These are phyloP conservation scores for Starmerella bombi DNA, from an alignment of 805 yeast species.

Conservation along the genomic window DNA sequence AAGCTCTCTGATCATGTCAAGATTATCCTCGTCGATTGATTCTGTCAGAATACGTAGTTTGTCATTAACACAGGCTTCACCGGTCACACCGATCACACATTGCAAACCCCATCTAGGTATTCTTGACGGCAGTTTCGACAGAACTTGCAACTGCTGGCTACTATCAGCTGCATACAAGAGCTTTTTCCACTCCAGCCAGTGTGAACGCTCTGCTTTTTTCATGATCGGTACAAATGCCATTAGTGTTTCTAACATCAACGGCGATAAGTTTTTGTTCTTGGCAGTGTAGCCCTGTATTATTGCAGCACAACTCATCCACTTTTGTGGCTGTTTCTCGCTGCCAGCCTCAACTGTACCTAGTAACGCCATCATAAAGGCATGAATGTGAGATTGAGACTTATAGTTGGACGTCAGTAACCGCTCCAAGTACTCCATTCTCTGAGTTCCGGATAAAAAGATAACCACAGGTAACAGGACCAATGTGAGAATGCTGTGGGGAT, in stretches of 20 bases:
- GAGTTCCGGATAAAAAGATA: neutral
- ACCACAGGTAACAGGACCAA: constrained; percentile 8
- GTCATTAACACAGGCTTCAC: neutral
- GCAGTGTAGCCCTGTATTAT: neutral
- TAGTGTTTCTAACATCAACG: neutral
- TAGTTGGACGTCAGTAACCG: neutral
- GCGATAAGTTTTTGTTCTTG: neutral
- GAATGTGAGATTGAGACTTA: neutral
- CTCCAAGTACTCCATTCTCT: constrained; percentile 2
- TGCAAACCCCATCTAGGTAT: neutral
- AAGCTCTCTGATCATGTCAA: neutral
- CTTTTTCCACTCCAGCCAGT: constrained; percentile 2
- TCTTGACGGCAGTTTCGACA: neutral
- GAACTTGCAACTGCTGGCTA: neutral
- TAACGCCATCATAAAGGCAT: constrained; percentile 2
- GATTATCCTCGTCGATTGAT: neutral
- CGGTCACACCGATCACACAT: neutral
- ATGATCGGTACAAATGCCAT: constrained; percentile 4
- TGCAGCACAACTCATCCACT: constrained; percentile 1
- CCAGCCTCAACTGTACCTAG: constrained; percentile 6
- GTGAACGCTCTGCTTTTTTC: neutral
- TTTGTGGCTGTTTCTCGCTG: constrained; percentile 1
- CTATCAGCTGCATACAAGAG: neutral
- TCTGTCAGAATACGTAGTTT: constrained; percentile 2
- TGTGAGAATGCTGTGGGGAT: constrained; percentile 3